Base-by-base conservation (phyloP, 495 filamentous ascomycete species). In the Penicillium samsonianum region DNA sequence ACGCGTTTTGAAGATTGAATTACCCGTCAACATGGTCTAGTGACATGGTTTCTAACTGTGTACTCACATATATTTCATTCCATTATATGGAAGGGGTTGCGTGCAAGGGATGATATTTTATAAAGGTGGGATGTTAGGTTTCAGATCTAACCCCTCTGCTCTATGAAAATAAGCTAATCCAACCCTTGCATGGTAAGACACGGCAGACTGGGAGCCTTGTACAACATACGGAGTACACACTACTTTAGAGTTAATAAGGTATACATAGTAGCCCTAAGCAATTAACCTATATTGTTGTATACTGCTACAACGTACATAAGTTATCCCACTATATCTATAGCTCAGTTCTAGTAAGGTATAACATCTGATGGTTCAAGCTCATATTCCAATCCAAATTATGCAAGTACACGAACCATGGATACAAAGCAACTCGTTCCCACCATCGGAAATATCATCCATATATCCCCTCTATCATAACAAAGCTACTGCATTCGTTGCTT, bases 111-210 rank as follows among this genome's bases (percentile, higher is more conserved):
- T 46, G 20, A 20, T 20, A 41, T 41, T n/a, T 41, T 5, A 41
- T 41, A 11, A 17, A 51, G n/a, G 22, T 40, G 20, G 14, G 42
- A 26, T 44, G 40, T 53, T 38, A 50, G 33, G 35, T 40, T 51
- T 51, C 31, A 26, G 49, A 35, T 43, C 50, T 53, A 53, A 42
- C 12, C 6, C 12, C 30, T 33, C 30, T 14, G 14, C 25, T 46
- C 23, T 10, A 41, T 14, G 41, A 11, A 49, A 38, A 55, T 26
- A 47, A 45, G 53, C 53, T 55, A 55, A 55, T 31, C 17, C 50
- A 53, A 16, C 43, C 53, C 53, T 55, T 55, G 53, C 53, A 47
- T 55, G 20, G 22, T 35, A 31, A 38, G 43, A 55, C 30, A 46
- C 22, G 30, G 53, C 19, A 43, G 28, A 30, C 22, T 52, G 23